Conservation (phyloP, 805 yeast species). For the Zygoascus ofunaensis region DNA sequence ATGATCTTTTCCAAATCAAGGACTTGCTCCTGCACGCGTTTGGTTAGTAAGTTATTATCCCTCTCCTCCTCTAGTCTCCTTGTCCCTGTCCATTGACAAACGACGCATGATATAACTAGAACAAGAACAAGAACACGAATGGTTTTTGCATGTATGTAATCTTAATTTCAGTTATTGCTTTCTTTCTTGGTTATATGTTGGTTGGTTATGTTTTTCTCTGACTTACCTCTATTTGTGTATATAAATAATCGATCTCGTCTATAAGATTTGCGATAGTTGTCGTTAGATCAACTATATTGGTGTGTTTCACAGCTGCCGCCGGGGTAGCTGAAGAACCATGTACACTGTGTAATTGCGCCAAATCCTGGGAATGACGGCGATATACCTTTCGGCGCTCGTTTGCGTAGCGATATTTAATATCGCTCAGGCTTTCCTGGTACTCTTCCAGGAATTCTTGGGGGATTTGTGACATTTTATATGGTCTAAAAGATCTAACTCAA, state of each 20-base stretch:
- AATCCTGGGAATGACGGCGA: too few relatives aligned
- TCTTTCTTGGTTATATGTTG: too few relatives aligned
- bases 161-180: too few relatives aligned
- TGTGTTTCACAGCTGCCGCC: too few relatives aligned
- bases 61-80: too few relatives aligned
- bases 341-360: too few relatives aligned
- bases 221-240: slow-evolving; percentile 3
- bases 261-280: neutral
- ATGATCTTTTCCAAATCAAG: neutral
- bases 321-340: too few relatives aligned
- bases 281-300: neutral
- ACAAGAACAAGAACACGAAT: too few relatives aligned
- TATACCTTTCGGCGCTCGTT: too few relatives aligned
- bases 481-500: too few relatives aligned
- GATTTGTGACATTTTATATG: neutral
- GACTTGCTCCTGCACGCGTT: neutral
- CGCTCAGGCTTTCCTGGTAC: neutral
- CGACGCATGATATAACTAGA: too few relatives aligned
- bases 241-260: slow-evolving; percentile 2
- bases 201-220: neutral
- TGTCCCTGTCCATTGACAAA: neutral
- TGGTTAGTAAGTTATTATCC: neutral
- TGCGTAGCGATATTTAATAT: neutral
- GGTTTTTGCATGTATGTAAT: too few relatives aligned
- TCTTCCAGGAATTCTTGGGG: neutral